Percentiles rank a stretch among this genome's conserved stretches.
These are phyloP conservation scores for Colletotrichum tofieldiae DNA, from an alignment of 2,329 filamentous ascomycete genomes.

Conservation along the genomic window DNA sequence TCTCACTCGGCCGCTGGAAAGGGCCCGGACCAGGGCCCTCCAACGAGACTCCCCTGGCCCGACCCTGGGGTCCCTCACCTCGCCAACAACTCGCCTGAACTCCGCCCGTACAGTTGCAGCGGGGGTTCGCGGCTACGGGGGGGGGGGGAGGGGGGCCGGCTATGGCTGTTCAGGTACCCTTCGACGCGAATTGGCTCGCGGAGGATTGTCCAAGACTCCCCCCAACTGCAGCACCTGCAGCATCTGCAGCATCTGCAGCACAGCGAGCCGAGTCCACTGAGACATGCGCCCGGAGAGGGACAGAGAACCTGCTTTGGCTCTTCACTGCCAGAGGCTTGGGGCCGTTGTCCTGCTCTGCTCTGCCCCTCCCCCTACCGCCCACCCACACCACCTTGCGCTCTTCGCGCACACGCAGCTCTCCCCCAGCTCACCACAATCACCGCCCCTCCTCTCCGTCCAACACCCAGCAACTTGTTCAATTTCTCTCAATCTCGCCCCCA, in stretches of 20 bases:
- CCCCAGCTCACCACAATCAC: not conserved
- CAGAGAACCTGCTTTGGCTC: slow-evolving; percentile 13
- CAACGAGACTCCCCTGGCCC: not conserved
- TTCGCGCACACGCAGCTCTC: not conserved
- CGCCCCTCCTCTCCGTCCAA: slow-evolving; percentile 18
- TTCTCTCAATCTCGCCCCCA: slow-evolving; percentile 19
- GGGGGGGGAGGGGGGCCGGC: not conserved
- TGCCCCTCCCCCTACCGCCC: not conserved
- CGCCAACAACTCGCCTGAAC: slow-evolving; percentile 2
- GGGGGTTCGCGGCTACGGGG: not conserved
- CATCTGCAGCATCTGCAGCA: too few species aligned
- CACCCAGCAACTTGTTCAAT: slow-evolving; percentile 24
- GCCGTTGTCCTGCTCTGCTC: not conserved
- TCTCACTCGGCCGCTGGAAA: not conserved
- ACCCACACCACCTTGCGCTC: not conserved
- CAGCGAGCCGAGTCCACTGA: slow-evolving; percentile 11
- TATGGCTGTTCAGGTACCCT: slow-evolving; percentile 17
- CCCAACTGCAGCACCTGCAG: slow-evolving; percentile 3
- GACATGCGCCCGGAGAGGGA: slow-evolving; percentile 23
- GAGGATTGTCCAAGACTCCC: not conserved
- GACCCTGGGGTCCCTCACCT: not conserved
- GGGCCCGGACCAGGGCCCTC: not conserved
- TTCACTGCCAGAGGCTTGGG: not conserved
- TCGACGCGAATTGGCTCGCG: slow-evolving; percentile 19
- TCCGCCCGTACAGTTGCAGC: slow-evolving; percentile 17